phyloP scores from a whole-genome alignment of 2,329 filamentous ascomycete species.

The Ophiosphaerella herpotricha region DNA sequence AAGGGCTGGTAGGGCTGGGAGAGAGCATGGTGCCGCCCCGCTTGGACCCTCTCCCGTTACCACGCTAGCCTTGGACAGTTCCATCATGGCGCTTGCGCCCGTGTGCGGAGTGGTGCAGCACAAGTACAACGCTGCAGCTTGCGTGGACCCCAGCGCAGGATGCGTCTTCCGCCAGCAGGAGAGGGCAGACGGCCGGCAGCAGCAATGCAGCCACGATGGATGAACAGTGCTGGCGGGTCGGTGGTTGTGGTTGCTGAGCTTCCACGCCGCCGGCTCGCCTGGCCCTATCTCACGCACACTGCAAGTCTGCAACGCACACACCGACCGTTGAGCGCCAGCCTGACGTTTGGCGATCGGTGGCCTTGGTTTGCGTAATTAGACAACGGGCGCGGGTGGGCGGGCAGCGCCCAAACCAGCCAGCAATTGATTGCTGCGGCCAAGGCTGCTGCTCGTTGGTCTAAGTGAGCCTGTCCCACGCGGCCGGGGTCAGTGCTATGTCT shows the following conservation, averaged over 20 bases:
- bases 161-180: background rate
- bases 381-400: slow-evolving; percentile 30
- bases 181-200: too few relatives aligned
- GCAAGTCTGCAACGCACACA: too few relatives aligned
- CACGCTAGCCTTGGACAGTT: slow-evolving; percentile 15
- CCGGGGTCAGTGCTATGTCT: slow-evolving; percentile 10
- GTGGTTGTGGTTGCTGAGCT: too few relatives aligned
- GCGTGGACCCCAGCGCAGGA: slow-evolving; percentile 8
- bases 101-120: slow-evolving; percentile 20
- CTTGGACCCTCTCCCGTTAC: slow-evolving; percentile 13
- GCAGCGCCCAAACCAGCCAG: slow-evolving; percentile 19
- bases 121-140: slow-evolving; percentile 13
- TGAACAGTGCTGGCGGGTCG: background rate
- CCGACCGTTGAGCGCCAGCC: slow-evolving; percentile 15
- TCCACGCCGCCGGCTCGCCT: slow-evolving; percentile 11
- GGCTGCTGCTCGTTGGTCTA: slow-evolving; percentile 17
- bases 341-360: slow-evolving; percentile 21
- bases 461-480: slow-evolving; percentile 26
- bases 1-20: slow-evolving; percentile 26
- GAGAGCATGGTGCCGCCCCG: slow-evolving; percentile 3
- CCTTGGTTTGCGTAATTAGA: slow-evolving; percentile 20
- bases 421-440: slow-evolving; percentile 23
- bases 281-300: slow-evolving; percentile 19
- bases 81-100: slow-evolving; percentile 17
- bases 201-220: background rate